Evolutionary conservation across 2,329 filamentous ascomycete genomes (phyloP).

Genomic region (Talaromyces sp.): DNA sequence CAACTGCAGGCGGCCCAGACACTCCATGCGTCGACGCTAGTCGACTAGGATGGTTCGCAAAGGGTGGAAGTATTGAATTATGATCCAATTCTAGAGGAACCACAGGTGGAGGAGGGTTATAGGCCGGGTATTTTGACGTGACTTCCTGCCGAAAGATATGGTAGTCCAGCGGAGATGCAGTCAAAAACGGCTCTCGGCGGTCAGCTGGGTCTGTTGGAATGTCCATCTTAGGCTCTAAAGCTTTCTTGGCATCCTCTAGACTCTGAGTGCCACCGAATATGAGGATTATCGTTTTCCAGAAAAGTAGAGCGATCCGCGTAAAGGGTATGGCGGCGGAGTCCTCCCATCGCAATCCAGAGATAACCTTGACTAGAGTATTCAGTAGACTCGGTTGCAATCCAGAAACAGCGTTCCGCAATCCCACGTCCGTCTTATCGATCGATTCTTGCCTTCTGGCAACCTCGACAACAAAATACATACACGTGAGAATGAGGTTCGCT

Average conservation of each 20-base stretch:
- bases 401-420: conserved; percentile 32
- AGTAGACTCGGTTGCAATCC: conserved; percentile 64
- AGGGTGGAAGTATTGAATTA: conserved; percentile 80
- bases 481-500: conserved; percentile 41
- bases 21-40: conserved; percentile 60
- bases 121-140: conserved; percentile 94
- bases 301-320: conserved; percentile 64
- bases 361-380: conserved; percentile 66
- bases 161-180: conserved; percentile 91
- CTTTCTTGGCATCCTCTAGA: conserved; percentile 68
- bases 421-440: conserved; percentile 24
- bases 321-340: conserved; percentile 52
- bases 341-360: conserved; percentile 69
- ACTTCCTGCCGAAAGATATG: conserved; percentile 96
- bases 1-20: conserved; percentile 52
- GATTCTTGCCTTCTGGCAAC: conserved; percentile 37
- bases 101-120: conserved; percentile 78
- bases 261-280: conserved; percentile 76
- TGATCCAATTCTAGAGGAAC: conserved; percentile 87
- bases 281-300: conserved; percentile 89
- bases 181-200: conserved; percentile 73
- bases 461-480: conserved; percentile 43
- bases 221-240: conserved; percentile 57
- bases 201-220: conserved; percentile 36
- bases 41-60: conserved; percentile 69